Conservation (phyloP, 148 eudicot genomes). For the Spergularia bocconei region DNA sequence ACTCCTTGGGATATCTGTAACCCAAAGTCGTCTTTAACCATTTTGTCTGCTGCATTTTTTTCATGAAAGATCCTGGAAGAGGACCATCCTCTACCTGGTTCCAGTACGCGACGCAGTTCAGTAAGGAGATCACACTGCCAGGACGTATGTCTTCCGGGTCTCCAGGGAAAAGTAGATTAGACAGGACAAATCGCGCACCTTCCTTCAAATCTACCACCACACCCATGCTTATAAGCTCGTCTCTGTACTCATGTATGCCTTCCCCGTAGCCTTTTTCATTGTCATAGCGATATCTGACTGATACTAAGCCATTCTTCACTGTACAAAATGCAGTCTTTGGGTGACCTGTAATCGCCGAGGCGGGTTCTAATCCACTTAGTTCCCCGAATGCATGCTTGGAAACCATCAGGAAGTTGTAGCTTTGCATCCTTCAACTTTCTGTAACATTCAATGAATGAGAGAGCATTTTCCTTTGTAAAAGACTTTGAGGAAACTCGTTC, state of each 20-base stretch:
- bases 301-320: slow-evolving; percentile 43
- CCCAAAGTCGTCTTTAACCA: no score
- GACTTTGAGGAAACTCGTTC: slow-evolving; percentile 33
- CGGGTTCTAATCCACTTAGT: slow-evolving; percentile 55
- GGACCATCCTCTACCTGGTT: no score
- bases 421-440: slow-evolving; percentile 24
- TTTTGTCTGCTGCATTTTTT: no score
- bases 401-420: slow-evolving; percentile 25
- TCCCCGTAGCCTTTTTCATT: slow-evolving; percentile 34
- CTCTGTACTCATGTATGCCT: slow-evolving; percentile 34
- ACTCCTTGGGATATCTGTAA: no score
- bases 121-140: no score
- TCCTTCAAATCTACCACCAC: slow-evolving; percentile 40
- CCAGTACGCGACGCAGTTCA: no score
- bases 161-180: slow-evolving; percentile 36
- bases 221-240: slow-evolving; percentile 42
- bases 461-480: slow-evolving; percentile 30
- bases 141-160: no score
- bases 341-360: slow-evolving; percentile 42
- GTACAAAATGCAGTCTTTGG: slow-evolving; percentile 46
- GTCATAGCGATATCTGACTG: slow-evolving; percentile 44
- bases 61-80: no score
- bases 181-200: slow-evolving; percentile 34
- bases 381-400: slow-evolving; percentile 33
- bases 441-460: slow-evolving; percentile 38